Evolutionary conservation across 257 asterid species (phyloP).

Genomic region (Plectranthus barbatus): DNA sequence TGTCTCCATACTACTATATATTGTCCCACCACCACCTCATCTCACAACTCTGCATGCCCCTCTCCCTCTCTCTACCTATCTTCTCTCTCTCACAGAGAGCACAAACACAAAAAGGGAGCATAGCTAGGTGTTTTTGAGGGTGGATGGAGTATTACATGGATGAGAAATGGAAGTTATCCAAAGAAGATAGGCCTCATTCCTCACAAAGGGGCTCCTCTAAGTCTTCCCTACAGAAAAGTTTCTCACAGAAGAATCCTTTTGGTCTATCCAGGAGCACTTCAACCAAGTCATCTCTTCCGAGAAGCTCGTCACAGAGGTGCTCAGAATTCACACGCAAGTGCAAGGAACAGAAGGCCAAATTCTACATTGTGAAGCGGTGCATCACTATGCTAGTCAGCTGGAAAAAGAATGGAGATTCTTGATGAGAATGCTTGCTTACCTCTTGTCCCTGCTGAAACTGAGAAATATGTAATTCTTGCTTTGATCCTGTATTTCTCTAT

Average conservation of each 20-base stretch:
- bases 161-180: constrained; percentile 54
- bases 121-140: background rate
- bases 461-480: background rate
- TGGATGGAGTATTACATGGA: constrained; percentile 70
- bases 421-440: constrained; percentile 5
- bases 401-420: constrained; percentile 69
- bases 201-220: constrained; percentile 24
- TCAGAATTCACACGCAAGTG: constrained; percentile 57
- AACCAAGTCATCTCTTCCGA: constrained; percentile 30
- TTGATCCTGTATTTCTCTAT: constrained; percentile 9
- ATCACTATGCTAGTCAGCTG: constrained; percentile 69
- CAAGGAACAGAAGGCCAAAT: constrained; percentile 76
- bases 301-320: constrained; percentile 49
- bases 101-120: background rate
- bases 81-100: no score
- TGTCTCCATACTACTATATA: constrained; percentile 36
- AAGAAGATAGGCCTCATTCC: constrained; percentile 39
- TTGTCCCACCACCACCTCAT: constrained; percentile 26
- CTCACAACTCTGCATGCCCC: no score
- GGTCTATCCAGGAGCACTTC: constrained; percentile 39
- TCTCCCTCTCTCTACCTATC: background rate
- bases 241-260: constrained; percentile 31
- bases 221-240: constrained; percentile 15
- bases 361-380: constrained; percentile 78
- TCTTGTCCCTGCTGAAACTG: background rate